Conservation (phyloP, 257 asterid species). For the Misopates orontium region DNA sequence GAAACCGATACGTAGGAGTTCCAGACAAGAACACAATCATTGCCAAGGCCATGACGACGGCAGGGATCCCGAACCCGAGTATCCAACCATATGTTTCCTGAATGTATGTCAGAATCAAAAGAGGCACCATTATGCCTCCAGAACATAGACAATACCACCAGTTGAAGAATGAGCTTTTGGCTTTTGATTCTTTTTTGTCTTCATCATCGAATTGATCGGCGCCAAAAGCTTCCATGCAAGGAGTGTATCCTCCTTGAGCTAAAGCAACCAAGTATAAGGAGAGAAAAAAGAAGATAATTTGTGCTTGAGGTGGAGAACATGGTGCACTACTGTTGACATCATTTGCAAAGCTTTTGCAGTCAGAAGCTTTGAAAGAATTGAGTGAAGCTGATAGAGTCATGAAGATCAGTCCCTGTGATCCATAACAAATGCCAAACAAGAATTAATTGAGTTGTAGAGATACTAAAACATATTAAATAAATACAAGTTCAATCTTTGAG, state of each 20-base stretch:
- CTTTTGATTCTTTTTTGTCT: conserved; percentile 30
- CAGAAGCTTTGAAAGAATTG: conserved; percentile 22
- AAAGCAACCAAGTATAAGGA: conserved; percentile 30
- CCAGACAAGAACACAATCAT: conserved; percentile 41
- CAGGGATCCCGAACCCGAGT: conserved; percentile 65
- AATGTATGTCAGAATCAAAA: conserved; percentile 44
- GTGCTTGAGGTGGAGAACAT: conserved; percentile 31
- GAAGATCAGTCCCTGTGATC: conserved; percentile 20
- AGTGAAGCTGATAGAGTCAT: conserved; percentile 32
- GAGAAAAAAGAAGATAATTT: conserved; percentile 31
- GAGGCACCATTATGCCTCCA: conserved; percentile 27
- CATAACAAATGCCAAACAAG: too few species aligned
- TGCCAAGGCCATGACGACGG: conserved; percentile 47
- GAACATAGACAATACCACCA: conserved; percentile 41
- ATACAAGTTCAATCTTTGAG: too few species aligned
- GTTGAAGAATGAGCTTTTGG: conserved; percentile 43
- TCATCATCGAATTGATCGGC: conserved; percentile 41
- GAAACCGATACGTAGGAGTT: conserved; percentile 43
- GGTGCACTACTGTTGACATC: not conserved
- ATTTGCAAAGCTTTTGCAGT: conserved; percentile 17
- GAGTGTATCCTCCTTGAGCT: conserved; percentile 30
- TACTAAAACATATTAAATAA: too few species aligned
- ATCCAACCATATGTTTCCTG: conserved; percentile 58
- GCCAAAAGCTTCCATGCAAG: conserved; percentile 34
- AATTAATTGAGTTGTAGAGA: too few species aligned